Conservation (phyloP, 2,329 filamentous ascomycete species). For the Neocatenulostroma microsporum region DNA sequence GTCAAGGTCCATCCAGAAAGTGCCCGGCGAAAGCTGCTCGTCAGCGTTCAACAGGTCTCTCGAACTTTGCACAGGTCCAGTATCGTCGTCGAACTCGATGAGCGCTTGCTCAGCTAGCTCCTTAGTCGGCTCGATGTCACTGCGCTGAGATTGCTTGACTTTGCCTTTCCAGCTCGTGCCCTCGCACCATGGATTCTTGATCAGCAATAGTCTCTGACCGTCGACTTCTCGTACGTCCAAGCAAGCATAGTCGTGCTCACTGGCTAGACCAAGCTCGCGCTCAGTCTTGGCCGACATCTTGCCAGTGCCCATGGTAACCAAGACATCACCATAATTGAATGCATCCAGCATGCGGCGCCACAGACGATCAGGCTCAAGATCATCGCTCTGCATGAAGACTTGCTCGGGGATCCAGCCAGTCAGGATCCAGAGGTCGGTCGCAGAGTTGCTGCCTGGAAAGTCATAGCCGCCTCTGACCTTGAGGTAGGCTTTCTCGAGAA, state of each 20-base stretch:
- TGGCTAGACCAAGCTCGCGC: conserved; percentile 69
- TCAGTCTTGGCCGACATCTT: conserved; percentile 71
- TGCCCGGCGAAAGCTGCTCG: conserved; percentile 52
- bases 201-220: conserved; percentile 60
- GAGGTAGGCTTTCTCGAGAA: conserved; percentile 92
- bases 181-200: conserved; percentile 96
- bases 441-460: conserved; percentile 94
- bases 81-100: conserved; percentile 21
- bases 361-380: conserved; percentile 64
- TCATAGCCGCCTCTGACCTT: conserved; percentile 95
- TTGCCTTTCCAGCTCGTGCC: conserved; percentile 63
- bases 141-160: conserved; percentile 22
- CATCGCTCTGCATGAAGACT: conserved; percentile 79
- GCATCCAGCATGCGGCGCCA: conserved; percentile 71
- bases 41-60: conserved; percentile 31
- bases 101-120: conserved; percentile 8
- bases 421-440: conserved; percentile 85
- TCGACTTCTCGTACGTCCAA: conserved; percentile 64
- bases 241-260: conserved; percentile 90
- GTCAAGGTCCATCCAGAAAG: conserved; percentile 88
- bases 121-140: conserved; percentile 1
- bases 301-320: conserved; percentile 86
- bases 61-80: conserved; percentile 23
- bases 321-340: conserved; percentile 69
- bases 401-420: conserved; percentile 98